phyloP scores from a whole-genome alignment of 176 grass and related monocot genomes.

The Zoysia japonica region DNA sequence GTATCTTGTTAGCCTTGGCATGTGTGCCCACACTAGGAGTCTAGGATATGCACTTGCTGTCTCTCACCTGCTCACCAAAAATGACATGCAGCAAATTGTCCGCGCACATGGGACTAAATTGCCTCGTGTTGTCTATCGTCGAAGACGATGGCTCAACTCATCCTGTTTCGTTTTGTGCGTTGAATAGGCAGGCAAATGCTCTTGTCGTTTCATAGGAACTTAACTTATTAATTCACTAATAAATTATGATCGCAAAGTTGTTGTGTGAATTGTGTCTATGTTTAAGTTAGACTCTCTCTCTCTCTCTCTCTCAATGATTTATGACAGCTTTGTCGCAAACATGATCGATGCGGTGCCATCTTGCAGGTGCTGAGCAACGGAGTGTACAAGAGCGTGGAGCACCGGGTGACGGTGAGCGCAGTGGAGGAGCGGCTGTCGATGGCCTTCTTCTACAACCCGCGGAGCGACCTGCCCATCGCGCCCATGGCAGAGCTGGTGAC shows the following conservation, averaged over 20 bases:
- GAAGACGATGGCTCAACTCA: background rate
- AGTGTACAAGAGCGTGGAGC: constrained; percentile 79
- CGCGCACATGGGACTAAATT: background rate
- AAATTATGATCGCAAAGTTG: too few relatives aligned
- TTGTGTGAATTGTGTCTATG: too few relatives aligned
- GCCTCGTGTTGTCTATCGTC: background rate
- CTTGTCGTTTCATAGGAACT: background rate
- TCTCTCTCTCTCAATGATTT: too few relatives aligned
- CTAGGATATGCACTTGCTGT: constrained; percentile 30
- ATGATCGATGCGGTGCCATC: background rate
- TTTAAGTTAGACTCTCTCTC: too few relatives aligned
- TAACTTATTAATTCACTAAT: too few relatives aligned
- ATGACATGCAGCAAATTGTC: background rate
- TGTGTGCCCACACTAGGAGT: background rate
- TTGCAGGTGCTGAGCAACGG: constrained; percentile 80
- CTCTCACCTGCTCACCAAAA: constrained; percentile 6
- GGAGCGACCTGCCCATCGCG: constrained; percentile 53
- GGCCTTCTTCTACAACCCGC: constrained; percentile 87
- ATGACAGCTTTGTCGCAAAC: too few relatives aligned
- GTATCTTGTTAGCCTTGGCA: background rate
- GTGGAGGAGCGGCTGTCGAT: constrained; percentile 60
- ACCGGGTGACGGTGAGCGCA: constrained; percentile 67
- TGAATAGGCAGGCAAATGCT: background rate
- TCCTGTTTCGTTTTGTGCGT: background rate
- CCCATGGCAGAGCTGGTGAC: constrained; percentile 58